Base-by-base conservation (phyloP, 2,329 filamentous ascomycete species). In the Alternaria sp. region DNA sequence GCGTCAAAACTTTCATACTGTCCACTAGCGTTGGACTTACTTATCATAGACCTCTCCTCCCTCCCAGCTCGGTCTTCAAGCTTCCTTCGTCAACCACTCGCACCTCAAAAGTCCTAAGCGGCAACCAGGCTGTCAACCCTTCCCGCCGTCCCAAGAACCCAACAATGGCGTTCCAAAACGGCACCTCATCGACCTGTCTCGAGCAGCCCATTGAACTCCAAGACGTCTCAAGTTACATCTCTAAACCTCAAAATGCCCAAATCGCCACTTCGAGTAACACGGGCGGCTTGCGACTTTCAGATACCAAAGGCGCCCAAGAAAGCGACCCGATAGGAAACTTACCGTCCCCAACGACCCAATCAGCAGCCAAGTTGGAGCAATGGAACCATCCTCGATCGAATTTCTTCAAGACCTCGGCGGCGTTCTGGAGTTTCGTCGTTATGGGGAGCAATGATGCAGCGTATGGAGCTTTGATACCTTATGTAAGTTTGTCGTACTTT, bases 391-490 rank as follows among this genome's bases (percentile, higher is more conserved):
- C 89, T 0, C 75, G 79, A 9, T 80, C 82, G 43, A 92, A 90
- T 72, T 78, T 86, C 5, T 88, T 81, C 67, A 85, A 89, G 40
- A 86, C 87, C 46, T 76, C 86, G 36, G 82, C 86, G 0, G 85
- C 87, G 3, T 87, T 89, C 68, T 87, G 85, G 77, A 84, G 85
- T 5, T 87, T 92, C 65, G 79, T 89, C 20, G 81, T 91, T 32
- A 86, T 90, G 81, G 90, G 90, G 7, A 85, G 89, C 79, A 90
- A 90, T 68, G 90, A 92, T 78, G 89, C 85, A 10, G 86, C 86
- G 25, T 83, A 87, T 45, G 89, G 89, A 54, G 80, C 81, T 18
- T 75, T 85, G 65, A 84, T 85, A 53, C 83, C 84, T 34, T 85
- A 85, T 66, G 78, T 83, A 74, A 49, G 62, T 56, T 16, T 28